Percentiles rank a stretch among this genome's conserved stretches.
Conservation (phyloP, 352 stramenopile species). For the Phytopythium mirpurense region DNA sequence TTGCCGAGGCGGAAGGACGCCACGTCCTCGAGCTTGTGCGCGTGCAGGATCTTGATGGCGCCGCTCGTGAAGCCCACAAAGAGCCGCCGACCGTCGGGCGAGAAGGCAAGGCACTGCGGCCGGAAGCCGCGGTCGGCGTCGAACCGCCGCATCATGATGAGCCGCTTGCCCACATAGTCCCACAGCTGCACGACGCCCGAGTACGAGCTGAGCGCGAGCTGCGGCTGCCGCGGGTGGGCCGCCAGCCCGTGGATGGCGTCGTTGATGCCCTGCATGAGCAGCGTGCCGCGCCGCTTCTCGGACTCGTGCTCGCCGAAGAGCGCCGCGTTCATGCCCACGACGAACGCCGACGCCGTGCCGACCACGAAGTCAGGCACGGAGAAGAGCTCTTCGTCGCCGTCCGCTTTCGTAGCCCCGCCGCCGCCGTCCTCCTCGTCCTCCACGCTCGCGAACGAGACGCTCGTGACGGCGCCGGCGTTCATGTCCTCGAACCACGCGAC, state of each 20-base stretch:
- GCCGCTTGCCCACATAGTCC: constrained; percentile 82
- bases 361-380: constrained; percentile 90
- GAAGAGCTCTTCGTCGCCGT: constrained; percentile 46
- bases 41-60: constrained; percentile 80
- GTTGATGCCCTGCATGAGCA: constrained; percentile 89
- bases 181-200: constrained; percentile 88
- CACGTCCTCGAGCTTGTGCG: constrained; percentile 72
- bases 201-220: constrained; percentile 79
- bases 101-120: constrained; percentile 80
- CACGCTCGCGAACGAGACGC: constrained; percentile 78
- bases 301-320: constrained; percentile 86
- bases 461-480: constrained; percentile 83
- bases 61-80: constrained; percentile 87
- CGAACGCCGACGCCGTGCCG: constrained; percentile 78
- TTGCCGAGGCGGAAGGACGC: constrained; percentile 62
- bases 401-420: background rate
- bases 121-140: constrained; percentile 48
- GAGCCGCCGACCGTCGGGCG: constrained; percentile 68
- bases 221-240: constrained; percentile 61
- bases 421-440: constrained; percentile 10
- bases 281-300: constrained; percentile 80
- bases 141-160: constrained; percentile 84
- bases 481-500: constrained; percentile 94
- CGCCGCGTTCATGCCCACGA: constrained; percentile 72
- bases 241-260: constrained; percentile 81